Percentiles rank a stretch among this genome's conserved stretches.
These are phyloP conservation scores for Taphrina flavorubra DNA, from an alignment of 1,139 yeast genomes.

Conservation along the genomic window DNA sequence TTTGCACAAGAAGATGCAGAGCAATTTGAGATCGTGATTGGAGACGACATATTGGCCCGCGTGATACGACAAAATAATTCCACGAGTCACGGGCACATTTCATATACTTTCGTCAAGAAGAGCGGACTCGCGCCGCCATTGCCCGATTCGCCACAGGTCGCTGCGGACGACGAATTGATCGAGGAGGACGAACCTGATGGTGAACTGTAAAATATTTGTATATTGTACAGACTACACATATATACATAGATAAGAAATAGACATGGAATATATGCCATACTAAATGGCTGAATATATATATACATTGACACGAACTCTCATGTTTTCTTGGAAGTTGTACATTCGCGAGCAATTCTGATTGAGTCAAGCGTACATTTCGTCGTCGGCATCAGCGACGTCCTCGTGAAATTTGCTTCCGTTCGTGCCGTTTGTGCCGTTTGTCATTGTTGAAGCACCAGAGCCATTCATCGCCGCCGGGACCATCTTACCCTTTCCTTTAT, in stretches of 20 bases:
- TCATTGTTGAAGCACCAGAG: neutral
- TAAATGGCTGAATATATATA: too few relatives aligned
- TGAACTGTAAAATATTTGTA: neutral
- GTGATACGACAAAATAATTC: neutral
- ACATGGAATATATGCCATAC: too few relatives aligned
- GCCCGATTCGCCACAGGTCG: neutral
- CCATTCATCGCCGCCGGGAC: neutral
- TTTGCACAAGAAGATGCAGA: neutral
- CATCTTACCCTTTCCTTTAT: conserved; percentile 30
- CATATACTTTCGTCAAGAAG: conserved; percentile 26
- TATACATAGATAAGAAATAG: too few relatives aligned
- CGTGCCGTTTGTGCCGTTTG: conserved; percentile 25
- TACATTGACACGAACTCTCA: neutral
- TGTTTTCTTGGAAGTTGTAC: too few relatives aligned
- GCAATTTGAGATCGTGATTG: conserved; percentile 5
- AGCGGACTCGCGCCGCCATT: conserved; percentile 14
- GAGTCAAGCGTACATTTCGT: conserved; percentile 31
- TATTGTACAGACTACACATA: neutral
- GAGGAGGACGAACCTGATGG: neutral
- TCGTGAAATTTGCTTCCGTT: neutral
- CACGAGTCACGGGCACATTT: neutral
- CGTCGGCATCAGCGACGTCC: conserved; percentile 23
- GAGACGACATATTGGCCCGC: conserved; percentile 12
- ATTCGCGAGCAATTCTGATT: too few relatives aligned
- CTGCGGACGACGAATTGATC: conserved; percentile 4